Evolutionary conservation across 1,284 basidiomycete genomes (phyloP).

Genomic region (Cystobasidium sp.): DNA sequence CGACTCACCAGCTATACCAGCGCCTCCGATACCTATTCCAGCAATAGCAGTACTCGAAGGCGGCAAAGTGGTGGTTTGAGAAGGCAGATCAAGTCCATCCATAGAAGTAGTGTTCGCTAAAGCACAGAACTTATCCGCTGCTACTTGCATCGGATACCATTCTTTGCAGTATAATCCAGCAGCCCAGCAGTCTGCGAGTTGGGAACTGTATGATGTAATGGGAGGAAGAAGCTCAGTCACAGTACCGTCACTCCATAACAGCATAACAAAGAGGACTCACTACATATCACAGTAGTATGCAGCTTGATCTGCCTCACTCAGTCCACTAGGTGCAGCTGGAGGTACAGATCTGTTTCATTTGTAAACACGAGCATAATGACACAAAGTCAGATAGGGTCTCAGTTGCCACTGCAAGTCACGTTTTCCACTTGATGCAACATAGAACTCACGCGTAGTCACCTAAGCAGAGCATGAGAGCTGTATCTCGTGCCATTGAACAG

Average conservation of each 20-base stretch:
- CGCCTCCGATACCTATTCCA: too few species aligned
- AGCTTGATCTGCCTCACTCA: slow-evolving; percentile 21
- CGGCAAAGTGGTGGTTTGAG: slow-evolving; percentile 8
- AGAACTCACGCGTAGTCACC: slow-evolving; percentile 43
- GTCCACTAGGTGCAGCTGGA: slow-evolving; percentile 35
- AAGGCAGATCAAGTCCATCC: background rate
- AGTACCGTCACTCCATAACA: background rate
- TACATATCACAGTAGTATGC: slow-evolving; percentile 41
- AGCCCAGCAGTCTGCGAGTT: slow-evolving; percentile 47
- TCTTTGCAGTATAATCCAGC: slow-evolving; percentile 45
- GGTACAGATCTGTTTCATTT: slow-evolving; percentile 26
- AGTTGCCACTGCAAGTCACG: slow-evolving; percentile 1
- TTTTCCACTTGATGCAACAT: background rate
- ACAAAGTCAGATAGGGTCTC: background rate
- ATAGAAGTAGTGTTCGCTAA: slow-evolving; percentile 30
- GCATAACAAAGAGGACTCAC: slow-evolving; percentile 15
- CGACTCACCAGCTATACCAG: too few species aligned
- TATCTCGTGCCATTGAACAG: slow-evolving; percentile 42
- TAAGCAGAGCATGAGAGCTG: slow-evolving; percentile 43
- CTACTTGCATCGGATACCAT: slow-evolving; percentile 45
- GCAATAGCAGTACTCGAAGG: too few species aligned
- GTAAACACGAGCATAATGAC: background rate
- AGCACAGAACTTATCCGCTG: slow-evolving; percentile 47
- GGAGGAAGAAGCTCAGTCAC: background rate
- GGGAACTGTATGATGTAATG: slow-evolving; percentile 2